Conservation (phyloP, 352 stramenopile genomes). For the Phytophthora aleatoria region DNA sequence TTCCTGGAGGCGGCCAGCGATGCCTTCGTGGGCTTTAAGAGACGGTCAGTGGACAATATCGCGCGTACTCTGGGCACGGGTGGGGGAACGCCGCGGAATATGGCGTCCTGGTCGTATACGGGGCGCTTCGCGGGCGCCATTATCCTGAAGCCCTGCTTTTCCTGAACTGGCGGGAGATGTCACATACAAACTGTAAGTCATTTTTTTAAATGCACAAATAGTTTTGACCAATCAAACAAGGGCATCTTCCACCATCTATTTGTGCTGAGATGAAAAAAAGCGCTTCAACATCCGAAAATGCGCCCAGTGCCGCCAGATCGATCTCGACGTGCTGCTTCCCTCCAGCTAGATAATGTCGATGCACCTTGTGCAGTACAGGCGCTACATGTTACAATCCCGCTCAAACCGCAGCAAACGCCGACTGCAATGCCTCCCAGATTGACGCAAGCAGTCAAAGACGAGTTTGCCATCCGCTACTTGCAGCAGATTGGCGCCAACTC, state of each 20-base stretch:
- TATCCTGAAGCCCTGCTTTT: slow-evolving; percentile 16
- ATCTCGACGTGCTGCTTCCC: slow-evolving; percentile 2
- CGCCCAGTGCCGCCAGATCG: slow-evolving; percentile 13
- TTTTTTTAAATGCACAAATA: slow-evolving; percentile 40
- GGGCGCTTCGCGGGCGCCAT: slow-evolving; percentile 29
- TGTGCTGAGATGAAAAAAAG: slow-evolving; percentile 10
- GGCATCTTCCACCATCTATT: not conserved
- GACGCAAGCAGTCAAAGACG: slow-evolving; percentile 53
- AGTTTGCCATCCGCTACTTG: slow-evolving; percentile 80
- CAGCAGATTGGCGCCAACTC: slow-evolving; percentile 56
- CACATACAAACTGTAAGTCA: slow-evolving; percentile 31
- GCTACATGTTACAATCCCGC: slow-evolving; percentile 57
- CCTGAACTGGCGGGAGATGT: slow-evolving; percentile 25
- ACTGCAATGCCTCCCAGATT: slow-evolving; percentile 45
- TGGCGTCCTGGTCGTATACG: slow-evolving; percentile 44
- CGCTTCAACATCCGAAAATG: slow-evolving; percentile 12
- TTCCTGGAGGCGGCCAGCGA: slow-evolving; percentile 53
- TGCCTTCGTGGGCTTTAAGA: slow-evolving; percentile 59
- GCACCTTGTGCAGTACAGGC: slow-evolving; percentile 45
- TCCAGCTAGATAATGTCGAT: slow-evolving; percentile 17
- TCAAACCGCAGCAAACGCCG: slow-evolving; percentile 60
- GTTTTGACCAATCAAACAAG: slow-evolving; percentile 26
- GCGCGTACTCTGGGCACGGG: slow-evolving; percentile 55
- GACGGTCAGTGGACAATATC: slow-evolving; percentile 64
- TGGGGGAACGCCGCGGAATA: slow-evolving; percentile 49